Evolutionary conservation across 305 asterid species (phyloP).

Genomic region (Fraxinus velutina): DNA sequence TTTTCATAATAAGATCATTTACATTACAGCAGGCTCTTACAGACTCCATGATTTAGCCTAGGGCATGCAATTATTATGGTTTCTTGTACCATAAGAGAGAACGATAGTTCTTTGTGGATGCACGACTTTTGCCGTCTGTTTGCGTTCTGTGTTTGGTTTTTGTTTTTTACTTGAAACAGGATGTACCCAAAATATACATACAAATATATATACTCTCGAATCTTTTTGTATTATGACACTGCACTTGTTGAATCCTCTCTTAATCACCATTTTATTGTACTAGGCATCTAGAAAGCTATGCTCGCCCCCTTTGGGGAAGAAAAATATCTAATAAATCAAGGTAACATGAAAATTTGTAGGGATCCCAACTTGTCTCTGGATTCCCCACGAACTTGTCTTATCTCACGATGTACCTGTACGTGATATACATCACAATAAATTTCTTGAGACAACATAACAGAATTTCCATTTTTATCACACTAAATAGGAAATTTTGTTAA

Average conservation of each 20-base stretch:
- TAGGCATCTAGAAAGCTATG: neutral
- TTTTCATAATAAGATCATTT: neutral
- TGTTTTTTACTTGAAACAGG: neutral
- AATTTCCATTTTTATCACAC: neutral
- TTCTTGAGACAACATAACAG: neutral
- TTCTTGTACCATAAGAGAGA: neutral
- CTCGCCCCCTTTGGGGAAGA: neutral
- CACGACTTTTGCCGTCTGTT: neutral
- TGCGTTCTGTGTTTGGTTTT: neutral
- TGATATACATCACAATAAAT: neutral
- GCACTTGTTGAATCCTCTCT: neutral
- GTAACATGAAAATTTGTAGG: neutral
- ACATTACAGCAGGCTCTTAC: neutral
- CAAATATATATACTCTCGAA: neutral
- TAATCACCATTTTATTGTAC: neutral
- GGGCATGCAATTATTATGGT: neutral
- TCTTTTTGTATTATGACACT: neutral
- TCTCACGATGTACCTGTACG: neutral
- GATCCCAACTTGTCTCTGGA: neutral
- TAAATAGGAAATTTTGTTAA: neutral
- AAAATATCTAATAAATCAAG: neutral
- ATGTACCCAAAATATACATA: neutral
- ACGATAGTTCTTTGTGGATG: neutral
- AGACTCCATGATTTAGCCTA: neutral
- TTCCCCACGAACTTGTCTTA: neutral